Evolutionary conservation across 179 eudicot genomes (phyloP), one percentile per base, ranked within the genome.

Genomic region (Silene noctiflora): DNA sequence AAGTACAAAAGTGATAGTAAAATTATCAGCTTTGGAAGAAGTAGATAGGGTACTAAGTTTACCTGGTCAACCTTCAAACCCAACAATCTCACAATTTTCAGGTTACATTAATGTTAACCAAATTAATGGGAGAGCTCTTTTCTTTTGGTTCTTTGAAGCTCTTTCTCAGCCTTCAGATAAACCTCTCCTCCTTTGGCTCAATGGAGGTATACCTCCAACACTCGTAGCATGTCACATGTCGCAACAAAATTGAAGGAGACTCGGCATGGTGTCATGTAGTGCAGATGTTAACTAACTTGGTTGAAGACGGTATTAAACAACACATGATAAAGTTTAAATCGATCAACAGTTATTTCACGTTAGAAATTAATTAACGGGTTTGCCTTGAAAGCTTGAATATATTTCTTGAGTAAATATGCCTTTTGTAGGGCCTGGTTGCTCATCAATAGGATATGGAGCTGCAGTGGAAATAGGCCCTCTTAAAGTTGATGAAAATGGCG

Each of bases 361-460:
- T 39, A 39, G 46, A 39, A 8, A 7, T 39, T 39, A n/a, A n/a
- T n/a, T n/a, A 35, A 35, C 42, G 6, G 0, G 42, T 8, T 35
- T 35, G 42, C 42, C n/a, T n/a, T n/a, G n/a, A n/a, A n/a, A n/a
- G n/a, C 42, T 4, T 35, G 42, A 35, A 35, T 58, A 10, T 22
- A 6, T 25, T 75, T 46, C n/a, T n/a, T n/a, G n/a, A n/a, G n/a
- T n/a, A n/a, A n/a, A n/a, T n/a, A n/a, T n/a, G n/a, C 11, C 1
- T 73, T 39, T 76, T 76, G 70, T 19, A 83, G 85, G 85, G 60
- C 95, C 95, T 68, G 95, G 94, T 4, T 90, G 95, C 74, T 90
- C 95, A 67, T 88, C 95, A 60, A 66, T 90, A 74, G 95, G 91
- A 75, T 88, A 90, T 78, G 95, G 95, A 44, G 92, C 95, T 51